Conservation (phyloP, 208 protist genomes). For the Blastocrithidia nonstop region DNA sequence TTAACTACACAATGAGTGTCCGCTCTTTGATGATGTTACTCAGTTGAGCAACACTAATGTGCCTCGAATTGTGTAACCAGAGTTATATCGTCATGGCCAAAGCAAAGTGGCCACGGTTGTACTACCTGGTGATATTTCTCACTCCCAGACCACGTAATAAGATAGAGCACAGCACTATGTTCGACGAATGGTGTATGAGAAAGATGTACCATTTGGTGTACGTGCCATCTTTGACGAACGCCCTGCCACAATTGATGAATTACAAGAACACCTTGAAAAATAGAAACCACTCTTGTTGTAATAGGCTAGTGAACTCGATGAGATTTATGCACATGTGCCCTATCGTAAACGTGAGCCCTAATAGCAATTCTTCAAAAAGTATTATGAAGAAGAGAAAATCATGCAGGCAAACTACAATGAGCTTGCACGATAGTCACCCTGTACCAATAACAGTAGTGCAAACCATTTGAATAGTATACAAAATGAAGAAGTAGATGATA, state of each 20-base stretch:
- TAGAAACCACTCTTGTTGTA: constrained; percentile 54
- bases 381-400: too few species aligned
- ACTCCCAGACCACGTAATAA: constrained; percentile 46
- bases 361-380: constrained; percentile 4
- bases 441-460: neutral
- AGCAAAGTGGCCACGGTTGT: constrained; percentile 52
- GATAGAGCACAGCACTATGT: constrained; percentile 43
- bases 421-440: neutral
- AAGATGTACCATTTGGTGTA: constrained; percentile 75
- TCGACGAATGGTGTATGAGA: constrained; percentile 70
- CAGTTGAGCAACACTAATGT: constrained; percentile 25
- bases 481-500: too few species aligned
- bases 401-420: neutral
- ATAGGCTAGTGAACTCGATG: constrained; percentile 68
- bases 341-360: constrained; percentile 31
- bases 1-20: constrained; percentile 75
- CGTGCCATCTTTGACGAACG: constrained; percentile 74
- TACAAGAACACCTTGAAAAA: constrained; percentile 13
- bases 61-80: constrained; percentile 29
- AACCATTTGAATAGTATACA: too few species aligned
- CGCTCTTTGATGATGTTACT: constrained; percentile 55
- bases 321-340: constrained; percentile 53
- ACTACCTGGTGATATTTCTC: constrained; percentile 61
- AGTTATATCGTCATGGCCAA: constrained; percentile 54
- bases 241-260: constrained; percentile 30